Percentiles rank a stretch among this genome's conserved stretches.
Conservation (phyloP, 2,329 filamentous ascomycete genomes). For the Rugonectria rugulosa region DNA sequence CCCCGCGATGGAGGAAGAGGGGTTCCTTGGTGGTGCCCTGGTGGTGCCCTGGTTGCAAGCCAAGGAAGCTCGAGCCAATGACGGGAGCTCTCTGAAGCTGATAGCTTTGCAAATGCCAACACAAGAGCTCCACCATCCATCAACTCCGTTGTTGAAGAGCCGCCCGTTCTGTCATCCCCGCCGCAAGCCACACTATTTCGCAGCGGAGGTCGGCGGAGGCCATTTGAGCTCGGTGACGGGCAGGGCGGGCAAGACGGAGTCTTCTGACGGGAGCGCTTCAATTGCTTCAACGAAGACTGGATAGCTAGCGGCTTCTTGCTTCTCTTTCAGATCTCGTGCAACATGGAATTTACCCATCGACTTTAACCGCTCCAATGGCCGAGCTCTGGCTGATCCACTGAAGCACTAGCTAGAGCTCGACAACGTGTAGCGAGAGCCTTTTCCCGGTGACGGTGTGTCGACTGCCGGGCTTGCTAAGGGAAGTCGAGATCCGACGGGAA, state of each 20-base stretch:
- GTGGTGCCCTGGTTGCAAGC: too few relatives aligned
- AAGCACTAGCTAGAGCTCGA: neutral
- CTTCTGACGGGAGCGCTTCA: conserved; percentile 23
- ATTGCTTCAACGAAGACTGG: neutral
- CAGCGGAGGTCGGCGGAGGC: conserved; percentile 23
- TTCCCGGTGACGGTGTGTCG: neutral
- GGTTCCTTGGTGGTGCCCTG: too few relatives aligned
- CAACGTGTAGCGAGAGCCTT: neutral
- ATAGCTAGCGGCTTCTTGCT: neutral
- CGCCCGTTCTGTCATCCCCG: conserved; percentile 7
- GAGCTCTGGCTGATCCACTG: conserved; percentile 6
- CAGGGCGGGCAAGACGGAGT: too few relatives aligned
- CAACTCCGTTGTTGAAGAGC: neutral
- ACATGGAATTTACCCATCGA: conserved; percentile 19
- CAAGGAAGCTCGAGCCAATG: conserved; percentile 17
- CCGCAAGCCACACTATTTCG: conserved; percentile 16
- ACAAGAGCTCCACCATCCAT: conserved; percentile 7
- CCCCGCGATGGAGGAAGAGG: conserved; percentile 22
- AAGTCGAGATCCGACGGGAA: neutral
- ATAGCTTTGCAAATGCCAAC: neutral
- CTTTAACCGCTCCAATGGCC: conserved; percentile 27
- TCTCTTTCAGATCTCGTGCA: neutral
- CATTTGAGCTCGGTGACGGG: conserved; percentile 12
- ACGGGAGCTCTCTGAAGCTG: neutral
- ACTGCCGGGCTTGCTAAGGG: conserved; percentile 1